These are phyloP conservation scores for Heterobasidion irregulare DNA, from an alignment of 1,284 basidiomycete genomes.

Conservation along the genomic window DNA sequence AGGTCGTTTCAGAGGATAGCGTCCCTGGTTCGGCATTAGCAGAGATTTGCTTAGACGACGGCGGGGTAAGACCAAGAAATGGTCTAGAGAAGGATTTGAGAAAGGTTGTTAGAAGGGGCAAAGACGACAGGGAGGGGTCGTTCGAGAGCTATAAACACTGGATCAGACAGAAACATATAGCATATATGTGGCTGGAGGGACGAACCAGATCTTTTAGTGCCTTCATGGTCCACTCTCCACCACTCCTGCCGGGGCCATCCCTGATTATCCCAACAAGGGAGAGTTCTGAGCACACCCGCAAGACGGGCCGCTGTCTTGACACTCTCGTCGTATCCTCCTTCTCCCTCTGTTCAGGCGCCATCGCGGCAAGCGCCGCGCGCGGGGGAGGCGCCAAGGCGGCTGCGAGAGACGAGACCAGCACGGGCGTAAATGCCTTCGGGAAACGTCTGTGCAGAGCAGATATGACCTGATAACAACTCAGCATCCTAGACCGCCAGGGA, in stretches of 20 bases:
- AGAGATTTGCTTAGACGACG: constrained; percentile 45
- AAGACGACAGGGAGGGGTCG: constrained; percentile 78
- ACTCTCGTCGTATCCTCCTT: constrained; percentile 86
- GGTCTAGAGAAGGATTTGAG: constrained; percentile 79
- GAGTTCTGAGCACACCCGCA: constrained; percentile 86
- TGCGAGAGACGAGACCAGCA: constrained; percentile 58
- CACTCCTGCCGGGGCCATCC: constrained; percentile 58
- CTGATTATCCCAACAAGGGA: constrained; percentile 80
- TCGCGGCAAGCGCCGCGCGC: constrained; percentile 46
- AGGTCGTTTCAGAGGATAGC: constrained; percentile 35
- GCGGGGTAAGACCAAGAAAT: constrained; percentile 65
- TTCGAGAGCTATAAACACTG: constrained; percentile 59
- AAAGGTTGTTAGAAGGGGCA: constrained; percentile 79
- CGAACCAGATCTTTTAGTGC: constrained; percentile 74
- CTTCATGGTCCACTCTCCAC: constrained; percentile 85
- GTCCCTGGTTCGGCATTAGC: constrained; percentile 44
- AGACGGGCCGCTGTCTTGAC: constrained; percentile 73
- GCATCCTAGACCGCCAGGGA: background rate
- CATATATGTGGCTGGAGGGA: constrained; percentile 4
- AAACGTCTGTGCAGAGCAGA: constrained; percentile 88
- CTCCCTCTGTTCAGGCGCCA: constrained; percentile 79
- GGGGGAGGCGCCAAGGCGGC: constrained; percentile 60
- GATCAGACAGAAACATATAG: constrained; percentile 3
- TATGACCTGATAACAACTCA: constrained; percentile 53
- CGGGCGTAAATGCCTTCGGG: constrained; percentile 69